Evolutionary conservation across 495 filamentous ascomycete species (phyloP).

Genomic region (Paragyromitra xinjiangensis): DNA sequence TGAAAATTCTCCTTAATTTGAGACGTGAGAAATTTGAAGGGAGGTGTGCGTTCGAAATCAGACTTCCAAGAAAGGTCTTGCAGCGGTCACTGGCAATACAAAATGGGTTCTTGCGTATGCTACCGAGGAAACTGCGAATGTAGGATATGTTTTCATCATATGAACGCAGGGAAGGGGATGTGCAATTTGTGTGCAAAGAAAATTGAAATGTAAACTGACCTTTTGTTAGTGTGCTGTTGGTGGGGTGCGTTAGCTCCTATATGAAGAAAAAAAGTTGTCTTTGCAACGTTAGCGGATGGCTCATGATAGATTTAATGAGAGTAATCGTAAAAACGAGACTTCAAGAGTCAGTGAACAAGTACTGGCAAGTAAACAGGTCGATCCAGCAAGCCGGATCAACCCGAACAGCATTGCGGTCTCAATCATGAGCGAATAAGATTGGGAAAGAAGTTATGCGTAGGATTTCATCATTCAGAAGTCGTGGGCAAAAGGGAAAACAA

Average conservation of each 20-base stretch:
- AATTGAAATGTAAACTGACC: constrained; percentile 30
- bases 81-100: constrained; percentile 61
- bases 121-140: constrained; percentile 66
- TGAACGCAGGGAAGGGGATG: constrained; percentile 35
- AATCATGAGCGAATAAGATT: constrained; percentile 58
- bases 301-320: background rate
- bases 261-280: constrained; percentile 4
- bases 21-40: background rate
- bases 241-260: background rate
- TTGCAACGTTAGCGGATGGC: constrained; percentile 26
- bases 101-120: constrained; percentile 62
- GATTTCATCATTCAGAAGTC: constrained; percentile 56
- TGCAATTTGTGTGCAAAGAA: background rate
- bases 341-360: constrained; percentile 56
- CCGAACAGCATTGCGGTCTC: constrained; percentile 57
- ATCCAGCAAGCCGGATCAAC: constrained; percentile 36
- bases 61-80: constrained; percentile 64
- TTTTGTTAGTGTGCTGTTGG: constrained; percentile 20
- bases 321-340: constrained; percentile 21
- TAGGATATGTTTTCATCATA: constrained; percentile 63
- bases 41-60: constrained; percentile 55
- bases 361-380: constrained; percentile 58
- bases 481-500: constrained; percentile 4
- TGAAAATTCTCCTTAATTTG: constrained; percentile 3
- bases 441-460: constrained; percentile 58